These are phyloP conservation scores for Stenocarpella maydis DNA, from an alignment of 2,329 filamentous ascomycete species.

Conservation along the genomic window DNA sequence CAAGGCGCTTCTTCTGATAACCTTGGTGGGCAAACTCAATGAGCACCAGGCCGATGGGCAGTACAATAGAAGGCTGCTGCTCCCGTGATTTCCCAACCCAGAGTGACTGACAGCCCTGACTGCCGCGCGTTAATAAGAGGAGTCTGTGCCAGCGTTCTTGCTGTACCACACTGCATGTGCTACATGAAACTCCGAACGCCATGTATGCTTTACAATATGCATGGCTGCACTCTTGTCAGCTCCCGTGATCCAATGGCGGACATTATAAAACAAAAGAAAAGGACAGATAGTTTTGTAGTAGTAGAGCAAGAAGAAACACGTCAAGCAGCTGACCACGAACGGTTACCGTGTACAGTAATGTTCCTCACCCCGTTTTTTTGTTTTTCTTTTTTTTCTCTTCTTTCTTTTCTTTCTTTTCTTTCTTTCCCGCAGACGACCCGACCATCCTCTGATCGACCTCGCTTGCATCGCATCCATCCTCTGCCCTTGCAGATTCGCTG, in stretches of 20 bases:
- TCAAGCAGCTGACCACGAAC: neutral
- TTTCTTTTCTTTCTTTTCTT: neutral
- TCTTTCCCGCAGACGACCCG: neutral
- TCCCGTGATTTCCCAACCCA: neutral
- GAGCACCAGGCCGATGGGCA: neutral
- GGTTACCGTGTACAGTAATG: neutral
- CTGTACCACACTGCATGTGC: too few species aligned
- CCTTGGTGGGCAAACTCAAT: neutral
- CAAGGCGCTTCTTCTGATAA: neutral
- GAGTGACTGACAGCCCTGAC: neutral
- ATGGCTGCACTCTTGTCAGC: neutral
- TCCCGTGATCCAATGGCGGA: constrained; percentile 4
- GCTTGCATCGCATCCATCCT: constrained; percentile 25
- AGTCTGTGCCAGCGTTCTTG: neutral
- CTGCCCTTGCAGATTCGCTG: constrained; percentile 34
- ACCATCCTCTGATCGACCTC: constrained; percentile 19
- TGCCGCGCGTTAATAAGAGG: constrained; percentile 4
- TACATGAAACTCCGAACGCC: too few species aligned
- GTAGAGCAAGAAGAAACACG: too few species aligned
- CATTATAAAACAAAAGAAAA: neutral
- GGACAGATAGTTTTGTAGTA: too few species aligned
- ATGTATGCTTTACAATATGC: neutral
- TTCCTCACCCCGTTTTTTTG: neutral
- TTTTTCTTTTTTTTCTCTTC: too few species aligned
- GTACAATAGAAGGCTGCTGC: neutral